Evolutionary conservation across 1,284 basidiomycete species (phyloP).

Genomic region (Laetiporus sulphureus): DNA sequence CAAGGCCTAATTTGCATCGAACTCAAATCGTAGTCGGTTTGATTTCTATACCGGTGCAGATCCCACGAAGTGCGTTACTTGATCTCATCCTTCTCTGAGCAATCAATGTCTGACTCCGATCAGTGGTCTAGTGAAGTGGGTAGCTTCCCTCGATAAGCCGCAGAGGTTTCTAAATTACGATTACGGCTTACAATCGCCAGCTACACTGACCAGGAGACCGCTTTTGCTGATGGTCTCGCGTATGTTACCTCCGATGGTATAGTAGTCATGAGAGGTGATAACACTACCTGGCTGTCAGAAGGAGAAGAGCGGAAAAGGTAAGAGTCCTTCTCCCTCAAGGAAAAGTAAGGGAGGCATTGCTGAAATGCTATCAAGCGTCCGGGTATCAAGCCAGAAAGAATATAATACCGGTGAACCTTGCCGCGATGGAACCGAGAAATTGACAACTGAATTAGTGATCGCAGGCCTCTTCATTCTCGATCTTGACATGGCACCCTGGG

Average conservation of each 20-base stretch:
- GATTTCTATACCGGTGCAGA: constrained; percentile 53
- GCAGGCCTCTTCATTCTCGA: constrained; percentile 57
- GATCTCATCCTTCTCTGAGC: not conserved
- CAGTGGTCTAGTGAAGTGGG: constrained; percentile 59
- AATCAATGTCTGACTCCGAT: constrained; percentile 12
- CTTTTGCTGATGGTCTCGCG: constrained; percentile 40
- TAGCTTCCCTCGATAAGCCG: no score
- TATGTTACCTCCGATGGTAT: constrained; percentile 49
- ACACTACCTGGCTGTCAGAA: constrained; percentile 44
- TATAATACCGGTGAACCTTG: constrained; percentile 47
- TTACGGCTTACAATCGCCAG: constrained; percentile 23
- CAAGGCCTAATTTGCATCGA: not conserved
- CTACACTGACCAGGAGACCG: constrained; percentile 43
- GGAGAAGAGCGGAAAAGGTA: constrained; percentile 58
- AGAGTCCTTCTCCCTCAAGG: constrained; percentile 9
- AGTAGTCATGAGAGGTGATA: constrained; percentile 70
- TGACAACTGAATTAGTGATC: not conserved
- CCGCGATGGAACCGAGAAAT: not conserved
- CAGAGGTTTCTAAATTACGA: not conserved
- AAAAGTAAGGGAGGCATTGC: no score
- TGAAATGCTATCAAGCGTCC: constrained; percentile 36
- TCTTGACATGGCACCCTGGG: constrained; percentile 62
- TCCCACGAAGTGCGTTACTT: constrained; percentile 52
- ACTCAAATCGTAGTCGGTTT: constrained; percentile 37
- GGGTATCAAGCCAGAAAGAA: constrained; percentile 46